Base-by-base conservation (phyloP, 306 rosid genomes). In the Quercus ilex region DNA sequence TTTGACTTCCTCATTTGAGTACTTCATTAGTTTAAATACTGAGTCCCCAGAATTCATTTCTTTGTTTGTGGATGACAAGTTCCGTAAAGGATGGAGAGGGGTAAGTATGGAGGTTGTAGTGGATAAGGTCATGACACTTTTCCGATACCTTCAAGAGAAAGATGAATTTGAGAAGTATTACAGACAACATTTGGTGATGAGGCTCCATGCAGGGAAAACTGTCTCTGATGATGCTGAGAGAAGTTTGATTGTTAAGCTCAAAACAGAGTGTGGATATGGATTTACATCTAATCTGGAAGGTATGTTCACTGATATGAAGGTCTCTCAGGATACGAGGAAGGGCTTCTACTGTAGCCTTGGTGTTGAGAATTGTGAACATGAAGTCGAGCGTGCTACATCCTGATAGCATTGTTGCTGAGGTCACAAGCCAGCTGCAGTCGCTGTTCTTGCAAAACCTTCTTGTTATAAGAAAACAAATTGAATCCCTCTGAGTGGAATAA, bases 121-220 rank as follows among this genome's bases (percentile, higher is more conserved):
- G 31, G 91, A 85, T 84, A 88, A 88, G 78, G 89, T 88, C 33
- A 88, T 88, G 91, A 81, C 85, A 86, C 89, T 88, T 76, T 88
- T 88, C 78, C 84, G 91, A 21, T 88, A 83, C 77, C 89, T 88
- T 3, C 89, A 88, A 63, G 89, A 88, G 79, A 88, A 88, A 60
- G 91, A 88, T 41, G 87, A 85, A 57, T 85, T 85, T 85, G 89
- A 88, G 79, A 88, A 85, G 77, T 88, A 88, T 76, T 88, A 88
- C 82, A 85, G 85, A 59, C 91, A 88, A 76, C 91, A 88, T 80
- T 49, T 85, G 71, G 91, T 87, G 43, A 83, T 85, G 55, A 80
- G 91, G 79, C 89, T 88, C 78, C 86, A 85, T 26, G 83, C 89
- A 0, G 87, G 89, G 70, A 85, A 88, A 82, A 80, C 87, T 58